Evolutionary conservation across 345 rosid species (phyloP).

Genomic region (Mangifera indica): DNA sequence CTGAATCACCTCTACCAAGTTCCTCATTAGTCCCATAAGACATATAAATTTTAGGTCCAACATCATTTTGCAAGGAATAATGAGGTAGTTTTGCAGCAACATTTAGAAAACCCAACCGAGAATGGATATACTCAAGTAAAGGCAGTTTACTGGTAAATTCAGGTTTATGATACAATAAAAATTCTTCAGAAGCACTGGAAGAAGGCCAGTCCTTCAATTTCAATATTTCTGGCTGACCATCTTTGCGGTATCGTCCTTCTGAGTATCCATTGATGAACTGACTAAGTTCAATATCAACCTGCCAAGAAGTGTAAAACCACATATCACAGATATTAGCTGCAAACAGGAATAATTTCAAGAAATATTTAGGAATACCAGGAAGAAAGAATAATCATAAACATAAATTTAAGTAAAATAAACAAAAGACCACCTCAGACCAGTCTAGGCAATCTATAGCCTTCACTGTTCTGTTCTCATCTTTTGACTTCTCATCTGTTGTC

Average conservation of each 20-base stretch:
- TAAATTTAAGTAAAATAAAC: constrained; percentile 19
- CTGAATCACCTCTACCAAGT: constrained; percentile 58
- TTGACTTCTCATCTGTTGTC: constrained; percentile 62
- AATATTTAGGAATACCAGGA: background rate
- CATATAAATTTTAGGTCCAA: constrained; percentile 81
- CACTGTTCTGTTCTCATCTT: constrained; percentile 60
- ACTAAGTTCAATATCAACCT: constrained; percentile 76
- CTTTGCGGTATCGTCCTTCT: constrained; percentile 50
- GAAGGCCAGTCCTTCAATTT: constrained; percentile 97
- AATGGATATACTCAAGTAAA: constrained; percentile 86
- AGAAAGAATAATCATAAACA: constrained; percentile 11
- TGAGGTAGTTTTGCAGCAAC: constrained; percentile 96
- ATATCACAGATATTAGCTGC: constrained; percentile 13
- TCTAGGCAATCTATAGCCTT: constrained; percentile 75
- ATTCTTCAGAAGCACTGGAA: constrained; percentile 88
- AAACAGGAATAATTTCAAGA: constrained; percentile 9
- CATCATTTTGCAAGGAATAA: constrained; percentile 91
- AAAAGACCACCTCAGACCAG: constrained; percentile 65
- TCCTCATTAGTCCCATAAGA: constrained; percentile 73
- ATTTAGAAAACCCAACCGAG: constrained; percentile 90
- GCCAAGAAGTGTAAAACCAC: constrained; percentile 25
- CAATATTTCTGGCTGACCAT: constrained; percentile 55
- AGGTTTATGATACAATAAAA: constrained; percentile 78
- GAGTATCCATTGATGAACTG: constrained; percentile 72
- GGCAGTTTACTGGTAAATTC: constrained; percentile 89